Base-by-base conservation (phyloP, 2,329 filamentous ascomycete genomes). In the Seiridium unicorne region DNA sequence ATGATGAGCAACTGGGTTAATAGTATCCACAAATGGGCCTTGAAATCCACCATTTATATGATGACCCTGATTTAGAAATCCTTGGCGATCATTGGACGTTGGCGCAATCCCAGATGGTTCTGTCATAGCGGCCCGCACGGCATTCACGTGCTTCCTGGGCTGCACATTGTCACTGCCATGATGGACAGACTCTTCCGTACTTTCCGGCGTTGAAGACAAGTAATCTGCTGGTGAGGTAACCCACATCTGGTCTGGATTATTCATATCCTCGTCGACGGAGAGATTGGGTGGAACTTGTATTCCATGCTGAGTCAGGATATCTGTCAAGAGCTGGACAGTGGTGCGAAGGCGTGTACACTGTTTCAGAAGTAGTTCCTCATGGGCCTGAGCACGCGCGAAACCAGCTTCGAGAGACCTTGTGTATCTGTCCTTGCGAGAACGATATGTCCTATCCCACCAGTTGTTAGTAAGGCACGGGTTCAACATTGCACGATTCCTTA, bases 401-500 rank as follows among this genome's bases (percentile, higher is more conserved):
- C 34, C 56, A 5, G 46, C 46, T 38, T 58, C 56, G 2, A 58
- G 46, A 18, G 56, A 51, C 8, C 38, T 35, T 18, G 44, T 48
- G 36, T 58, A 58, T 26, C 42, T 51, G 8, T 58, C 56, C 34
- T 58, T 58, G 36, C 56, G 56, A 11, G 36, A 34, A 42, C 56
- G 56, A 42, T 58, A 58, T 5, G 56, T 58, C 7, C 56, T 58
- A 10, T 31, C 1, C 34, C 9, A 3, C 18, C 18, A 26, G 18
- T 26, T 38, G 32, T 11, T 51, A 3, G 4, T 53, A n/a, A 35
- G 38, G n/a, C 26, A 53, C 35, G 3, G 34, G 26, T 18, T 10
- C 8, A 18, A n/a, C 18, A 9, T 49, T 13, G 2, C 38, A 38
- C 31, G 7, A n/a, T 5, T 7, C 36, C 48, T n/a, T 34, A 58